Conservation (phyloP, 495 filamentous ascomycete species). For the Neurospora sp. region DNA sequence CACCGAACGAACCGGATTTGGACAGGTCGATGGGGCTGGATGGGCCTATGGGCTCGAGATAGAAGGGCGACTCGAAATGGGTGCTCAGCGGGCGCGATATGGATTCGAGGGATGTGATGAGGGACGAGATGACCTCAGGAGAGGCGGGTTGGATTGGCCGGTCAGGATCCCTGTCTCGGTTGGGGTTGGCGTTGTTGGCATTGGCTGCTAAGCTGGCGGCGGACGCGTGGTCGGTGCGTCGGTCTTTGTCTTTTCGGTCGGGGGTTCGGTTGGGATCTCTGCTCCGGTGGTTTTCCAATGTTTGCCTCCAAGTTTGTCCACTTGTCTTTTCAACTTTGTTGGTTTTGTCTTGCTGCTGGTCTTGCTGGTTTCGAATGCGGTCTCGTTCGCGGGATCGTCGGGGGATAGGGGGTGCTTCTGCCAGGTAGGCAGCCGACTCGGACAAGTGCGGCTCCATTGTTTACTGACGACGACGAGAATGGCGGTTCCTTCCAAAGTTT, state of each 20-base stretch:
- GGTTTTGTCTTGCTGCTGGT: not conserved
- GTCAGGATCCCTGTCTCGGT: slow-evolving; percentile 19
- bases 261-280: slow-evolving; percentile 14
- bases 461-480: not conserved
- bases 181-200: slow-evolving; percentile 16
- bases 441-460: slow-evolving; percentile 16
- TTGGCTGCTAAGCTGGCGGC: not conserved
- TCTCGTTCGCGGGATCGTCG: slow-evolving; percentile 23
- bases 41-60: slow-evolving; percentile 18
- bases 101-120: slow-evolving; percentile 84
- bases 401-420: slow-evolving; percentile 18
- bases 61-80: slow-evolving; percentile 51
- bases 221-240: not conserved
- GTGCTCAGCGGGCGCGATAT: slow-evolving; percentile 68
- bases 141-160: slow-evolving; percentile 53
- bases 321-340: not conserved
- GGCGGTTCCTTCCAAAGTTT: not conserved
- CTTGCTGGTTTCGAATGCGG: slow-evolving; percentile 6
- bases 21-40: slow-evolving; percentile 35
- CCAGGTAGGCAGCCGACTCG: slow-evolving; percentile 6
- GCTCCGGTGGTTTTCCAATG: not conserved
- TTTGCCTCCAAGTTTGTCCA: not conserved
- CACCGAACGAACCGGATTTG: slow-evolving; percentile 46
- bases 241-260: slow-evolving; percentile 17
- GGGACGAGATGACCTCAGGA: slow-evolving; percentile 84